Percentiles rank a stretch among this genome's conserved stretches.
These are phyloP conservation scores for Trichoderma pleuroti DNA, from an alignment of 2,329 filamentous ascomycete species.

Conservation along the genomic window DNA sequence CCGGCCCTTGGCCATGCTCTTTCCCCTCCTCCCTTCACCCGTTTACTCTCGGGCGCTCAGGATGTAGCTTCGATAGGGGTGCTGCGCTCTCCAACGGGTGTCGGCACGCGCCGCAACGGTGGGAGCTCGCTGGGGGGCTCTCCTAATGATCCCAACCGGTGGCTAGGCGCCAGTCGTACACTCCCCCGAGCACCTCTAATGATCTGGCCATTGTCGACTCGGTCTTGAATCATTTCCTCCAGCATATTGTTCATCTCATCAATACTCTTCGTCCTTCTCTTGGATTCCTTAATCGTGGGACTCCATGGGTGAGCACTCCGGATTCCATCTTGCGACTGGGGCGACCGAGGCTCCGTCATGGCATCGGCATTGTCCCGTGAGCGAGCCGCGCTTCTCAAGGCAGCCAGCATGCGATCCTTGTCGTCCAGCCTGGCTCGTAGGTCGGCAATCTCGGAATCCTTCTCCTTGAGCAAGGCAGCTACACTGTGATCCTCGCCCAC, in stretches of 20 bases:
- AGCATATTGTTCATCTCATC: slow-evolving; percentile 92
- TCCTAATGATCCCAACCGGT: slow-evolving; percentile 37
- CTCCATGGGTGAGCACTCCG: slow-evolving; percentile 25
- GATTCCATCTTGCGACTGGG: slow-evolving; percentile 22
- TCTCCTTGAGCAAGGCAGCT: slow-evolving; percentile 72
- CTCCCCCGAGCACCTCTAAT: slow-evolving; percentile 65
- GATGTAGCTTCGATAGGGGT: neutral
- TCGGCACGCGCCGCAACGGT: slow-evolving; percentile 39
- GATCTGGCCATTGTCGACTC: slow-evolving; percentile 71
- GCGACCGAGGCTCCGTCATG: slow-evolving; percentile 33
- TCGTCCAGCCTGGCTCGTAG: slow-evolving; percentile 87
- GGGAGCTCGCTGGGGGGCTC: slow-evolving; percentile 38
- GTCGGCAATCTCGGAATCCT: slow-evolving; percentile 88
- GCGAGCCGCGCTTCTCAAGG: slow-evolving; percentile 77
- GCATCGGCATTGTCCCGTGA: slow-evolving; percentile 78
- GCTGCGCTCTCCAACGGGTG: slow-evolving; percentile 23
- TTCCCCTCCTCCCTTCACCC: neutral
- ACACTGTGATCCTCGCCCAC: slow-evolving; percentile 78
- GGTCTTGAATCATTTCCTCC: slow-evolving; percentile 93
- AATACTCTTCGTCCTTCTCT: slow-evolving; percentile 63
- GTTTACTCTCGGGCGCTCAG: neutral
- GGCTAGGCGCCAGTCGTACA: slow-evolving; percentile 54
- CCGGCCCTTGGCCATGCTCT: neutral
- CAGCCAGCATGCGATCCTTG: slow-evolving; percentile 89
- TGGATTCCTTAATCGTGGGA: slow-evolving; percentile 29